Base-by-base conservation (phyloP, 2,329 filamentous ascomycete genomes). In the Endothia cerciana region DNA sequence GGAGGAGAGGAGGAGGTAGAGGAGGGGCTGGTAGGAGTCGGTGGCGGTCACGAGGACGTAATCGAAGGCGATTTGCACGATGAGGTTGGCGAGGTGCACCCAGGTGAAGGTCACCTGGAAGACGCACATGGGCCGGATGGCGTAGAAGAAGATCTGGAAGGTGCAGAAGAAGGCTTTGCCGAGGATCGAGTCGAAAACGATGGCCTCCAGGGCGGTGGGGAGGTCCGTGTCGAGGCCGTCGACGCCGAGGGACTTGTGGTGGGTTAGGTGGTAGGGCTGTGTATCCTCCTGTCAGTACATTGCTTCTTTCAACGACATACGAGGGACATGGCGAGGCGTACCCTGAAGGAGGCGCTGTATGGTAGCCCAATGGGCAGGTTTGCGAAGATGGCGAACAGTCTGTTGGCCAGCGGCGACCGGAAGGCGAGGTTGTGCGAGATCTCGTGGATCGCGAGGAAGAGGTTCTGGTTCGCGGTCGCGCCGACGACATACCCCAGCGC, bases 91-190 rank as follows among this genome's bases (percentile, higher is more conserved):
- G 66, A 88, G 84, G 79, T 97, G 94, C 65, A 97, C 88, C 74
- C 85, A 85, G 62, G 94, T 97, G 77, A 98, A 87, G 45, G 94
- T 92, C 5, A 98, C 85, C 72, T 88, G 87, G 85, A 97, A 97
- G 72, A 99, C 87, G 80, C 94, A 89, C 91, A 98, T 97, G 68
- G 95, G 95, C 19, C 95, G 92, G 60, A 99, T 80, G 73, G 95
- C 95, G 82, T 99, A 99, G 86, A 99, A 99, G 76, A 99, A 87
- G 78, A 99, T 97, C 80, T 99, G 95, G 82, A 97, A 99, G 71
- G 95, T 99, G 82, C 91, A 94, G 86, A 99, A 99, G 83, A 99
- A 99, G 71, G 95, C 90, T 81, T 99, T 99, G 77, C 95, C 95
- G 22, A 94, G 87, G 72, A 99, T 89, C 8, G 93, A 97, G 82